A percentile compares a stretch with the other conserved stretches of the same genome.
Conservation (phyloP, 1,284 basidiomycete species). For the Phellinidium pouzarii region DNA sequence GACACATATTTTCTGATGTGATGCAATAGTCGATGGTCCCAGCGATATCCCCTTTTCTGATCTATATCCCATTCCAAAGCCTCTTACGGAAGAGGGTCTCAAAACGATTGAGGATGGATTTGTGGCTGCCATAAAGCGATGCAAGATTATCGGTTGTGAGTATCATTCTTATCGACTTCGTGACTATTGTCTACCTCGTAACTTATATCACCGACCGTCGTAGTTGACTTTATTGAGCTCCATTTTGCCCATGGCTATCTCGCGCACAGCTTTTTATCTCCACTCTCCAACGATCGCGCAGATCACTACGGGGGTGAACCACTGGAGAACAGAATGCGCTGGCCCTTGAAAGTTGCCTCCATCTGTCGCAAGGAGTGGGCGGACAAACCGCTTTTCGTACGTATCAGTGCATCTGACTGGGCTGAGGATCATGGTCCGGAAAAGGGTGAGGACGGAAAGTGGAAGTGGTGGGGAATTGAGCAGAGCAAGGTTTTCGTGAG, state of each 20-base stretch:
- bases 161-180: conserved; percentile 2
- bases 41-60: conserved; percentile 47
- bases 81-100: conserved; percentile 50
- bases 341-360: conserved; percentile 52
- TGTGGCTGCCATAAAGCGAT: conserved; percentile 53
- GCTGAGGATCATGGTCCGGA: conserved; percentile 54
- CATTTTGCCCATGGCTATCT: conserved; percentile 71
- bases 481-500: conserved; percentile 59
- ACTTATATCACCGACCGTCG: conserved; percentile 18
- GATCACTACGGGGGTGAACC: conserved; percentile 68
- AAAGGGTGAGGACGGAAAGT: conserved; percentile 46
- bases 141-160: conserved; percentile 58
- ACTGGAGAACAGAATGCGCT: conserved; percentile 67
- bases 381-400: conserved; percentile 65
- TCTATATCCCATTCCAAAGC: conserved; percentile 43
- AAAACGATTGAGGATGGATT: conserved; percentile 60
- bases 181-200: neutral
- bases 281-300: conserved; percentile 61
- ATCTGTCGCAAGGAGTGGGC: conserved; percentile 51
- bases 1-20: neutral
- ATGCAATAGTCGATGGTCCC: conserved; percentile 32
- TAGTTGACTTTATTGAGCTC: conserved; percentile 78
- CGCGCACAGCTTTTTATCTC: conserved; percentile 58
- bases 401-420: conserved; percentile 75
- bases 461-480: conserved; percentile 71